These are phyloP conservation scores for Stereum hirsutum DNA, from an alignment of 1,284 basidiomycete species.

Conservation along the genomic window DNA sequence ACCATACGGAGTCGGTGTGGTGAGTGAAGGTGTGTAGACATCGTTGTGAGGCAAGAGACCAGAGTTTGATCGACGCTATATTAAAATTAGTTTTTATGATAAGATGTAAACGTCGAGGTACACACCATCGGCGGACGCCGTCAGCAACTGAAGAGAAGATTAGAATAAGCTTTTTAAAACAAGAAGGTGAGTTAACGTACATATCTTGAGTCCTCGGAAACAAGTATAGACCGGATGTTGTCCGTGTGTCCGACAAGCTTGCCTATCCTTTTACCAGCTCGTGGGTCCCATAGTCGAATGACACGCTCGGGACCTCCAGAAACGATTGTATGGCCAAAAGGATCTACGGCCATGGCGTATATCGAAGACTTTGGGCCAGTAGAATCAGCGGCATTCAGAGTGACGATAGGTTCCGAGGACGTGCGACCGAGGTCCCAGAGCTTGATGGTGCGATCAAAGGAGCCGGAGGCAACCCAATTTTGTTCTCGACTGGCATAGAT, in stretches of 20 bases:
- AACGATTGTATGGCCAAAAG: slow-evolving; percentile 74
- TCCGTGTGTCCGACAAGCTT: slow-evolving; percentile 93
- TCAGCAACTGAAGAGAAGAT: slow-evolving; percentile 54
- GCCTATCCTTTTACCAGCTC: slow-evolving; percentile 65
- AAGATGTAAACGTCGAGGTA: background rate
- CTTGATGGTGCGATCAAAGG: slow-evolving; percentile 89
- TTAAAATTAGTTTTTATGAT: slow-evolving; percentile 11
- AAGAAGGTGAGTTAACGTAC: slow-evolving; percentile 36
- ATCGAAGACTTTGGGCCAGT: slow-evolving; percentile 66
- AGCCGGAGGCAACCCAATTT: slow-evolving; percentile 87
- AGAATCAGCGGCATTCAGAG: slow-evolving; percentile 51
- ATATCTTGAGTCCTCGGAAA: slow-evolving; percentile 86
- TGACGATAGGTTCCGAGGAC: slow-evolving; percentile 27
- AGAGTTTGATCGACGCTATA: slow-evolving; percentile 77
- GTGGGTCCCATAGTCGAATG: slow-evolving; percentile 89
- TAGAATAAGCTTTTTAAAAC: slow-evolving; percentile 3
- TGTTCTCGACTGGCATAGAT: slow-evolving; percentile 51
- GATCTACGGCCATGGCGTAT: slow-evolving; percentile 74
- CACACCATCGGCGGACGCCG: slow-evolving; percentile 82
- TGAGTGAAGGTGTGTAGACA: slow-evolving; percentile 96
- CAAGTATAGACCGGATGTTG: slow-evolving; percentile 84
- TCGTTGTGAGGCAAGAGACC: slow-evolving; percentile 84
- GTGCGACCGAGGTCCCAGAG: slow-evolving; percentile 80
- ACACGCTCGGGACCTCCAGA: slow-evolving; percentile 89
- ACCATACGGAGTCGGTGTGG: slow-evolving; percentile 95